Evolutionary conservation across 164 flowering plant species (phyloP).

Genomic region (Berberis thunbergii): DNA sequence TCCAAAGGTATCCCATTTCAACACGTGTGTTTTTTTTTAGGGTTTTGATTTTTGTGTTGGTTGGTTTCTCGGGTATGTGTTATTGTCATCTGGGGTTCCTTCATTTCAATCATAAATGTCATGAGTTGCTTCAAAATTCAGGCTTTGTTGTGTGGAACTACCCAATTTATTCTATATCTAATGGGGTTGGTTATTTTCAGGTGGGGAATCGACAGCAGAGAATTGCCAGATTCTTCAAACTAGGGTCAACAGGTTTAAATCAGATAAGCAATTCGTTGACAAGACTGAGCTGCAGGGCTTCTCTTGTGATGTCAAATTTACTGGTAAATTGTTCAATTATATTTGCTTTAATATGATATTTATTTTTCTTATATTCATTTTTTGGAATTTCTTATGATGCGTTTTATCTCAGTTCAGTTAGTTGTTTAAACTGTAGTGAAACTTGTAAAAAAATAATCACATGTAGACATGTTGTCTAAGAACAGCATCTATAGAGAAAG

Average conservation of each 20-base stretch:
- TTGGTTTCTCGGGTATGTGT: constrained; percentile 3
- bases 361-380: not conserved
- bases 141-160: no score
- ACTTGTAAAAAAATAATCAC: no score
- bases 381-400: not conserved
- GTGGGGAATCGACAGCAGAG: constrained; percentile 72
- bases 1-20: constrained; percentile 60
- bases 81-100: no score
- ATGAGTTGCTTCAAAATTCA: no score
- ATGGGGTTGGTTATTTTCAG: constrained; percentile 18
- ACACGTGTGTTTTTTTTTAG: not conserved
- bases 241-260: constrained; percentile 80
- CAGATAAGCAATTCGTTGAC: constrained; percentile 56
- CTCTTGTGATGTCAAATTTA: constrained; percentile 83
- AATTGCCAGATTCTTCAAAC: constrained; percentile 96
- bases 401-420: no score
- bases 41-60: not conserved
- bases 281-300: constrained; percentile 43
- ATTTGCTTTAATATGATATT: not conserved
- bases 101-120: no score
- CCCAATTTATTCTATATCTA: no score
- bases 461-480: no score
- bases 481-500: no score
- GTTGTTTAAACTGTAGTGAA: no score
- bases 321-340: constrained; percentile 38